Conservation (phyloP, 1,284 basidiomycete species). For the Tylopilus sp. region DNA sequence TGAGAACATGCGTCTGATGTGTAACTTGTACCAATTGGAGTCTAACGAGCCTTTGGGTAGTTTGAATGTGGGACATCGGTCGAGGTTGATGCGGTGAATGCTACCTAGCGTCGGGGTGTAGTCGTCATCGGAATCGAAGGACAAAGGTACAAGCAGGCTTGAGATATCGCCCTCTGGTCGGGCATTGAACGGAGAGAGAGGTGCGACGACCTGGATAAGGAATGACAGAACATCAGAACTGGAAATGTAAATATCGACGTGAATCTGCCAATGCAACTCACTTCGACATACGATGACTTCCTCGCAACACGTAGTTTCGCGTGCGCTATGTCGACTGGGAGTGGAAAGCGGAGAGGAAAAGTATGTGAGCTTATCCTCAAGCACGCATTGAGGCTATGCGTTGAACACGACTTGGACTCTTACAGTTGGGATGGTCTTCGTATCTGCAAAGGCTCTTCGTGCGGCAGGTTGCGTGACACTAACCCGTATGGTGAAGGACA, state of each 20-base stretch:
- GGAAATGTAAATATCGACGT: background rate
- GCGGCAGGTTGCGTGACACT: constrained; percentile 19
- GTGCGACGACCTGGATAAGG: constrained; percentile 32
- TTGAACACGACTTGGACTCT: background rate
- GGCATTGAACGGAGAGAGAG: constrained; percentile 21
- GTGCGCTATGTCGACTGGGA: constrained; percentile 35
- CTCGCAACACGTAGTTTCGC: constrained; percentile 47
- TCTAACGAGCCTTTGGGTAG: constrained; percentile 6
- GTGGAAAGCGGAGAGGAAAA: constrained; percentile 21
- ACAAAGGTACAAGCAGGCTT: constrained; percentile 36
- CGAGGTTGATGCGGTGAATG: constrained; percentile 44
- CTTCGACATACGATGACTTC: constrained; percentile 53
- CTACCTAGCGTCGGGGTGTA: constrained; percentile 36
- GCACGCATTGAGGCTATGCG: background rate
- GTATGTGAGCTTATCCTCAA: constrained; percentile 14
- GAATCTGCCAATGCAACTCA: constrained; percentile 15
- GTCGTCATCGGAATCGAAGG: constrained; percentile 1
- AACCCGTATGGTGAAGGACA: constrained; percentile 18
- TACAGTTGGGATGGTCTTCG: constrained; percentile 8
- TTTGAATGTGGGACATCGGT: constrained; percentile 34
- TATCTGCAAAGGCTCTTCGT: constrained; percentile 10
- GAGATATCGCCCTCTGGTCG: constrained; percentile 21
- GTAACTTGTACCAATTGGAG: constrained; percentile 29
- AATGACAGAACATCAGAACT: background rate
- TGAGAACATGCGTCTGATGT: constrained; percentile 32